Conservation (phyloP, 73 alveolate species). For the Symbiodinium pilosum region DNA sequence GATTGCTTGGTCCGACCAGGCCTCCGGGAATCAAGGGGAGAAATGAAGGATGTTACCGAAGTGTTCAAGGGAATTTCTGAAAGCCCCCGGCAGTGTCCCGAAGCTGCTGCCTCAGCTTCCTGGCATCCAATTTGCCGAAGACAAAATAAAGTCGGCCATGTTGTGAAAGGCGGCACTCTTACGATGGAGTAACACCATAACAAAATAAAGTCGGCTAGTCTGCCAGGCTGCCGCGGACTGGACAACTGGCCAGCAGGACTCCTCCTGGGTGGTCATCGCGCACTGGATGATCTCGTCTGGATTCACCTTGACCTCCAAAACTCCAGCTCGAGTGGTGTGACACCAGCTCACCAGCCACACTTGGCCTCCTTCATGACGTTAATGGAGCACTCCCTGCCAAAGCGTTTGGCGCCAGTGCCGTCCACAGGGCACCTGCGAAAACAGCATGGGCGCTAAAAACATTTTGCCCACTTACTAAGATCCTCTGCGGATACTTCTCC, state of each 20-base stretch:
- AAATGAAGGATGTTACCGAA: not conserved
- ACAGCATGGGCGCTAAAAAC: too few species aligned
- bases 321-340: too few species aligned
- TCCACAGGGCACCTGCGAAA: constrained; percentile 61
- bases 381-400: constrained; percentile 45
- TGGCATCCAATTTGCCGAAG: not conserved
- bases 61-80: not conserved
- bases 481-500: not conserved
- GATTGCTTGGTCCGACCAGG: constrained; percentile 33
- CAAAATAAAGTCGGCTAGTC: too few species aligned
- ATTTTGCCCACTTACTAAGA: too few species aligned
- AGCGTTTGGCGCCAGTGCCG: constrained; percentile 8
- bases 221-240: too few species aligned
- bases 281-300: constrained; percentile 31
- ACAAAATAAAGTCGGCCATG: not conserved
- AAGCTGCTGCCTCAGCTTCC: not conserved
- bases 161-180: not conserved
- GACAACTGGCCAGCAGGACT: not conserved
- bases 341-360: not conserved
- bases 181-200: too few species aligned
- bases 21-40: not conserved
- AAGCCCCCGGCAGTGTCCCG: not conserved
- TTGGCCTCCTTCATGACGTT: constrained; percentile 31
- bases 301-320: constrained; percentile 26
- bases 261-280: not conserved